Evolutionary conservation across 139 green algal genomes (phyloP).

Genomic region (Picochlorum costavermella): DNA sequence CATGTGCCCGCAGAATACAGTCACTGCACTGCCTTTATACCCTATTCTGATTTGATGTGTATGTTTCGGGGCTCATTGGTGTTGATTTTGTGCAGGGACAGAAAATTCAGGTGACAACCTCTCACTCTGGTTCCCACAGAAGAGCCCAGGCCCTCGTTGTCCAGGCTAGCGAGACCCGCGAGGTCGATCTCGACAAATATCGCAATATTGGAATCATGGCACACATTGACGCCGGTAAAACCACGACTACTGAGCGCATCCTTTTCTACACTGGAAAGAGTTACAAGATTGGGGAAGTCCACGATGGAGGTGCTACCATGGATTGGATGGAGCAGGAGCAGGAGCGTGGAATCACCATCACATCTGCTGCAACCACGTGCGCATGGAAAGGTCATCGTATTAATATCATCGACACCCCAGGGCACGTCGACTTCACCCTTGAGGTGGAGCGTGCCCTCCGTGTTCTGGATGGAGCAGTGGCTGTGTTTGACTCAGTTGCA

Average conservation of each 20-base stretch:
- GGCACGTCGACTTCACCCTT: conserved; percentile 95
- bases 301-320: conserved; percentile 97
- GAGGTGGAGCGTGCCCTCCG: conserved; percentile 98
- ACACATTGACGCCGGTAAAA: conserved; percentile 95
- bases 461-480: conserved; percentile 96
- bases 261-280: conserved; percentile 98
- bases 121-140: too few relatives aligned
- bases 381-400: conserved; percentile 92
- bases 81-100: too few relatives aligned
- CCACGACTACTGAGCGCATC: conserved; percentile 95
- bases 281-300: conserved; percentile 99
- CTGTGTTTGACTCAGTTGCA: conserved; percentile 90
- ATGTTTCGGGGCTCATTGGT: too few relatives aligned
- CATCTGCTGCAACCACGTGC: conserved; percentile 93
- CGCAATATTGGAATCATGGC: conserved; percentile 99
- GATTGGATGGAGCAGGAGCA: conserved; percentile 94
- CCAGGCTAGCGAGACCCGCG: conserved; percentile 15
- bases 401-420: conserved; percentile 99
- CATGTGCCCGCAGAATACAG: too few relatives aligned
- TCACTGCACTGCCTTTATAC: too few relatives aligned
- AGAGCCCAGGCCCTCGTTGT: not conserved
- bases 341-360: conserved; percentile 99
- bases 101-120: too few relatives aligned
- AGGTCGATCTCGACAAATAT: conserved; percentile 77
- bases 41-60: too few relatives aligned